These are phyloP conservation scores for Tricholoma saponaceum DNA, from an alignment of 768 basidiomycete species.

Conservation along the genomic window DNA sequence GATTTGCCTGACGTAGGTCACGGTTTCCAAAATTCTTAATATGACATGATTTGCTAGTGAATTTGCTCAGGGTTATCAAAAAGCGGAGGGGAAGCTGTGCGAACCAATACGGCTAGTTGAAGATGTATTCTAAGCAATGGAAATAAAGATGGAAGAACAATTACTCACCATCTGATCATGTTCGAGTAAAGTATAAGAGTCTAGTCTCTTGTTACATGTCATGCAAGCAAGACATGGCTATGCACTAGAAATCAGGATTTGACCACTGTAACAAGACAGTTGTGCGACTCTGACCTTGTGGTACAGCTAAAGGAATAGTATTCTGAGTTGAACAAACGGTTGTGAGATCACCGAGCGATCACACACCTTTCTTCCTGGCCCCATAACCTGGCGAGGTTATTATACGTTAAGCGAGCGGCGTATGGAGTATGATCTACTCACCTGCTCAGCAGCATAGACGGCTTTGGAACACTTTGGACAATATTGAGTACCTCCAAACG, in stretches of 20 bases:
- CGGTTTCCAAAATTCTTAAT: constrained; percentile 74
- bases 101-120: constrained; percentile 49
- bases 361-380: constrained; percentile 83
- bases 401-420: no score
- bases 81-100: constrained; percentile 3
- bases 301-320: constrained; percentile 50
- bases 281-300: constrained; percentile 54
- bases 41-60: constrained; percentile 75
- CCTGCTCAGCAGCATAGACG: constrained; percentile 90
- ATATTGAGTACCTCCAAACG: constrained; percentile 64
- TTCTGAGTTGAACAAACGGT: background rate
- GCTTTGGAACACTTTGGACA: constrained; percentile 74
- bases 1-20: constrained; percentile 68
- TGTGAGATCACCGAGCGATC: constrained; percentile 4
- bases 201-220: constrained; percentile 72
- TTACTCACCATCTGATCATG: constrained; percentile 75
- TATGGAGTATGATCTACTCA: constrained; percentile 21
- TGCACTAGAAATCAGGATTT: background rate
- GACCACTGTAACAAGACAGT: background rate
- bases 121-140: background rate
- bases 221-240: constrained; percentile 81
- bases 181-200: constrained; percentile 73
- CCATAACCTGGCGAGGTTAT: constrained; percentile 67
- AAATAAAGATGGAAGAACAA: constrained; percentile 1
- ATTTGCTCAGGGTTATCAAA: background rate